A percentile compares a stretch with the other conserved stretches of the same genome.
Conservation (phyloP, 345 rosid genomes). For the Eucalyptus decipiens region DNA sequence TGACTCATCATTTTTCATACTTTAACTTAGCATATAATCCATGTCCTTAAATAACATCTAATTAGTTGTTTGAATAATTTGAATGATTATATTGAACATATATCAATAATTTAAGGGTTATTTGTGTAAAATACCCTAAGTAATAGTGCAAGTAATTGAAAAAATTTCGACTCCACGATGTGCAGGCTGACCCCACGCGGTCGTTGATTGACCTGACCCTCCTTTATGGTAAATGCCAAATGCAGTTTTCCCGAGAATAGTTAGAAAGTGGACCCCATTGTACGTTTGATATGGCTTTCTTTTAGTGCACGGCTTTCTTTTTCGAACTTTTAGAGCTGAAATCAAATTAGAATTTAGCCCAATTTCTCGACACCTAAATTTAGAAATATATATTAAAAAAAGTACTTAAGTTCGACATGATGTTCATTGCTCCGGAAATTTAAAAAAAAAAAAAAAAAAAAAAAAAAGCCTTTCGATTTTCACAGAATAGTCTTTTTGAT, state of each 20-base stretch:
- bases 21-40: neutral
- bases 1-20: neutral
- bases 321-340: neutral
- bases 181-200: neutral
- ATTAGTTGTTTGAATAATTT: neutral
- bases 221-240: neutral
- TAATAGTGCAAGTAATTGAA: neutral
- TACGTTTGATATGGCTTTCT: neutral
- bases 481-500: neutral
- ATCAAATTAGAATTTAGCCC: neutral
- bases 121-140: neutral
- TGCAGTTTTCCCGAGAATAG: fast-evolving
- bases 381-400: neutral
- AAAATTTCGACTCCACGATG: fast-evolving
- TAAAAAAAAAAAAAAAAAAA: no score
- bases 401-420: neutral
- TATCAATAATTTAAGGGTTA: fast-evolving
- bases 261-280: neutral
- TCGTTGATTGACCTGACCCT: neutral
- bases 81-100: neutral
- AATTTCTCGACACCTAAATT: neutral
- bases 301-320: neutral
- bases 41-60: neutral
- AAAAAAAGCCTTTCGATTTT: neutral
- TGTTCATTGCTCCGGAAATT: fast-evolving